A percentile compares a stretch with the other conserved stretches of the same genome.
Evolutionary conservation across 2,329 filamentous ascomycete species (phyloP).

Genomic region (Fusarium floridanum): DNA sequence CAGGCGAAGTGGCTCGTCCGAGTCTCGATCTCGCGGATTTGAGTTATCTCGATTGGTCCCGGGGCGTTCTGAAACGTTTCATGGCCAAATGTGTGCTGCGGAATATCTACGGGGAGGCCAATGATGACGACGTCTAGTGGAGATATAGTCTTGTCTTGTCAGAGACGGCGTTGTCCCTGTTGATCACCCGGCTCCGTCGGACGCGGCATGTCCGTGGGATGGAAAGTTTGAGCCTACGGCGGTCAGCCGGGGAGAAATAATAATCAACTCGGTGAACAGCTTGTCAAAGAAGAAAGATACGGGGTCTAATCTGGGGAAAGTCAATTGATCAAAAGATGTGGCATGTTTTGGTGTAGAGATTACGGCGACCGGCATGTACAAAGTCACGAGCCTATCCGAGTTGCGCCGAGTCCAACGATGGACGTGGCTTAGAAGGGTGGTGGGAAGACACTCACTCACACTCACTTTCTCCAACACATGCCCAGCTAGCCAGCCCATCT

Average conservation of each 20-base stretch:
- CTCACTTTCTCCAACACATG: not conserved
- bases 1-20: slow-evolving; percentile 4
- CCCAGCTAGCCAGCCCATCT: too few relatives aligned
- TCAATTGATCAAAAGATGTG: not conserved
- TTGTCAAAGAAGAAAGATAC: not conserved
- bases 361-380: slow-evolving; percentile 1
- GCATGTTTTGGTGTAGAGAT: not conserved
- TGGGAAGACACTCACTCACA: slow-evolving; percentile 7
- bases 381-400: not conserved
- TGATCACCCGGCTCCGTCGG: not conserved
- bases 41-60: not conserved
- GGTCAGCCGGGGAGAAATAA: slow-evolving; percentile 1
- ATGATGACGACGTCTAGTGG: slow-evolving; percentile 4
- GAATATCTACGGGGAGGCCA: slow-evolving; percentile 8
- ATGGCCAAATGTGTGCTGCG: not conserved
- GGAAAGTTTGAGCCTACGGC: not conserved
- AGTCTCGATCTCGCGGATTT: not conserved
- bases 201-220: not conserved
- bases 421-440: not conserved
- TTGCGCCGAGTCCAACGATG: not conserved
- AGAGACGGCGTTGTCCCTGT: not conserved
- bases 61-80: slow-evolving; percentile 36
- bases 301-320: not conserved
- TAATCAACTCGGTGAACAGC: not conserved
- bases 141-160: not conserved